Percentiles rank a stretch among this genome's conserved stretches.
These are phyloP conservation scores for Geosiphon pyriformis DNA, from an alignment of 192 early-diverging fungal genomes.

Conservation along the genomic window DNA sequence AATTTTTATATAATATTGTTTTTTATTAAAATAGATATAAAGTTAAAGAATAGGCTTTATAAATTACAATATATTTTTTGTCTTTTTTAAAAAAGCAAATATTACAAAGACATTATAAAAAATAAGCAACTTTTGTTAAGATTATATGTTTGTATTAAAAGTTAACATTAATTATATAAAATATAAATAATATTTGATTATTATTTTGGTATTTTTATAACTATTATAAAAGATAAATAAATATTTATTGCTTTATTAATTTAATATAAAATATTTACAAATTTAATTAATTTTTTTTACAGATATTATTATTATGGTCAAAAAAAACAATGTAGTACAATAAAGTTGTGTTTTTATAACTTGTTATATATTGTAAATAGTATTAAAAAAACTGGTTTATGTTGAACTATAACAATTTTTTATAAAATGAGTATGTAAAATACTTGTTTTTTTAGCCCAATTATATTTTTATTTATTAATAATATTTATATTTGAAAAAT, in stretches of 20 bases:
- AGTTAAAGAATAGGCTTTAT: background rate
- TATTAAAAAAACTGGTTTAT: background rate
- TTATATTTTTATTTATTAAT: background rate
- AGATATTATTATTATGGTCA: background rate
- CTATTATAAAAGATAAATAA: background rate
- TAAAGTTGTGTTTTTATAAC: background rate
- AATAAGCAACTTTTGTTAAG: background rate
- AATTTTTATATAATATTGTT: background rate
- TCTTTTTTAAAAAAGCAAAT: background rate
- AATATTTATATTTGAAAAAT: background rate
- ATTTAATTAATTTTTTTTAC: too few relatives aligned
- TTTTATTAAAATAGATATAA: background rate
- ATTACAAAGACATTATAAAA: too few relatives aligned
- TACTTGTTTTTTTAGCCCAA: background rate
- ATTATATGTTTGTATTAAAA: conserved; percentile 1
- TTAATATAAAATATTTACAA: too few relatives aligned
- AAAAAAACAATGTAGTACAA: background rate
- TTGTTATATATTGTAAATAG: background rate
- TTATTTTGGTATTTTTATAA: conserved; percentile 1
- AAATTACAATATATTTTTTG: too few relatives aligned
- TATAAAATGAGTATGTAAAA: background rate
- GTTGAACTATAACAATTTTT: background rate
- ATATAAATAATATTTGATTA: conserved; percentile 1
- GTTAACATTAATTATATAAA: background rate
- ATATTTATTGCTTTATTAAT: too few relatives aligned